Percentiles rank a stretch among this genome's conserved stretches.
These are phyloP conservation scores for Colletotrichum ledebouriae DNA, from an alignment of 2,329 filamentous ascomycete species.

Conservation along the genomic window DNA sequence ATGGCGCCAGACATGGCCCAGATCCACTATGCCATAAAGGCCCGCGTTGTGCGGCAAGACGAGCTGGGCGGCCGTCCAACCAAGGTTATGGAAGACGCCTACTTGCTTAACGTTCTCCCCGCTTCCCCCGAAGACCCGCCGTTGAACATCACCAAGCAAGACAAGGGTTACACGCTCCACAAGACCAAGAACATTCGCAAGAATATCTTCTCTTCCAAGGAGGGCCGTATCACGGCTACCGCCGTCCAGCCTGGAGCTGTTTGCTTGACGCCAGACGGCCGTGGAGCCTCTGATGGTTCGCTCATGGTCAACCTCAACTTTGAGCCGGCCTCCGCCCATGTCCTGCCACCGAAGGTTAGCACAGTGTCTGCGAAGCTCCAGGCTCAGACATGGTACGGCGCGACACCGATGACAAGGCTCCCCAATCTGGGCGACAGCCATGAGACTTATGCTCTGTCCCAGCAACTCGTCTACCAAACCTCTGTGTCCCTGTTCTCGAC, in stretches of 20 bases:
- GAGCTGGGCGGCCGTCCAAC: slow-evolving; percentile 45
- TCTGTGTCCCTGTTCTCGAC: slow-evolving; percentile 57
- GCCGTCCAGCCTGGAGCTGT: slow-evolving; percentile 62
- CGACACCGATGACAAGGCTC: slow-evolving; percentile 58
- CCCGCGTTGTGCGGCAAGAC: slow-evolving; percentile 55
- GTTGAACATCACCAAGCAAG: slow-evolving; percentile 61
- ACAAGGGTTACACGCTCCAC: slow-evolving; percentile 63
- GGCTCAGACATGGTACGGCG: slow-evolving; percentile 66
- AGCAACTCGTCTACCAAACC: slow-evolving; percentile 61
- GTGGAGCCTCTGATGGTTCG: slow-evolving; percentile 56
- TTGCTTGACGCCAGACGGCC: slow-evolving; percentile 65
- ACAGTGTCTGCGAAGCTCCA: slow-evolving; percentile 64
- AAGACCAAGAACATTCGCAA: slow-evolving; percentile 67
- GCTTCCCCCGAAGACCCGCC: slow-evolving; percentile 64
- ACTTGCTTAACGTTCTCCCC: slow-evolving; percentile 67
- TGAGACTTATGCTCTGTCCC: slow-evolving; percentile 47
- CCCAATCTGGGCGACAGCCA: slow-evolving; percentile 65
- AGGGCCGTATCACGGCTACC: slow-evolving; percentile 62
- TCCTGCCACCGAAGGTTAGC: slow-evolving; percentile 62
- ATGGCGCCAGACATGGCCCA: slow-evolving; percentile 67
- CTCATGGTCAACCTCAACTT: slow-evolving; percentile 63
- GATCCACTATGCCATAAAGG: slow-evolving; percentile 67
- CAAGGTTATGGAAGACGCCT: slow-evolving; percentile 57
- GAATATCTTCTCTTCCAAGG: slow-evolving; percentile 64
- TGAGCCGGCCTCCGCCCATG: slow-evolving; percentile 58